Conservation (phyloP, 2,329 filamentous ascomycete genomes). For the Simplicillium sp. region DNA sequence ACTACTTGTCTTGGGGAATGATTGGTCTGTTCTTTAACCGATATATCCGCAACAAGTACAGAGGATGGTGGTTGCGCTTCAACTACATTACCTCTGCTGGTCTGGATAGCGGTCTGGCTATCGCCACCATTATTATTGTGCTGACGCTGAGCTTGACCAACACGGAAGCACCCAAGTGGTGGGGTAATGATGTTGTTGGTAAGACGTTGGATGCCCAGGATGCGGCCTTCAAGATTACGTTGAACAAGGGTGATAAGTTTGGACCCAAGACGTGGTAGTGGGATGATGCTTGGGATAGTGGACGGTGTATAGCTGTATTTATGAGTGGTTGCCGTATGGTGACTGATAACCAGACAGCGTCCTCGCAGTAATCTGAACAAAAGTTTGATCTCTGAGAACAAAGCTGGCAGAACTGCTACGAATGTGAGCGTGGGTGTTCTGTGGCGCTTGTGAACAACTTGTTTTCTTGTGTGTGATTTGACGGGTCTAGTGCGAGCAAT, state of each 20-base stretch:
- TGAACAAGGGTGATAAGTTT: conserved; percentile 15
- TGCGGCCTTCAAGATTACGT: conserved; percentile 12
- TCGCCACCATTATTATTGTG: conserved; percentile 40
- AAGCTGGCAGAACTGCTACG: too few relatives aligned
- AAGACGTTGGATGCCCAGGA: conserved; percentile 18
- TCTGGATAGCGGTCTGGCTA: conserved; percentile 42
- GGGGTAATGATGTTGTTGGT: conserved; percentile 28
- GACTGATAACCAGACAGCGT: too few relatives aligned
- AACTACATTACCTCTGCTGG: conserved; percentile 49
- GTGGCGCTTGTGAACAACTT: too few relatives aligned
- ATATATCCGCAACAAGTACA: conserved; percentile 33
- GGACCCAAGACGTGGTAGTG: conserved; percentile 14
- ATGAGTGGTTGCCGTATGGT: too few relatives aligned
- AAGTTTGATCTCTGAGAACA: too few relatives aligned
- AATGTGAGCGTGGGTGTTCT: too few relatives aligned
- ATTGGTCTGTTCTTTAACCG: conserved; percentile 44
- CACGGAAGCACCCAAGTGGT: conserved; percentile 34
- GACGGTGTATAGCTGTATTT: too few relatives aligned
- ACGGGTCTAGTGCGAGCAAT: too few relatives aligned
- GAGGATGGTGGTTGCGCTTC: conserved; percentile 44
- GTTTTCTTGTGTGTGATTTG: too few relatives aligned
- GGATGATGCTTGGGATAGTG: neutral
- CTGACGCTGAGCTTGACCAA: conserved; percentile 33
- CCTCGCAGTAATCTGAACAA: too few relatives aligned
- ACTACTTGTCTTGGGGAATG: conserved; percentile 41